Evolutionary conservation across 495 filamentous ascomycete genomes (phyloP).

Genomic region (Articulospora tetracladia): DNA sequence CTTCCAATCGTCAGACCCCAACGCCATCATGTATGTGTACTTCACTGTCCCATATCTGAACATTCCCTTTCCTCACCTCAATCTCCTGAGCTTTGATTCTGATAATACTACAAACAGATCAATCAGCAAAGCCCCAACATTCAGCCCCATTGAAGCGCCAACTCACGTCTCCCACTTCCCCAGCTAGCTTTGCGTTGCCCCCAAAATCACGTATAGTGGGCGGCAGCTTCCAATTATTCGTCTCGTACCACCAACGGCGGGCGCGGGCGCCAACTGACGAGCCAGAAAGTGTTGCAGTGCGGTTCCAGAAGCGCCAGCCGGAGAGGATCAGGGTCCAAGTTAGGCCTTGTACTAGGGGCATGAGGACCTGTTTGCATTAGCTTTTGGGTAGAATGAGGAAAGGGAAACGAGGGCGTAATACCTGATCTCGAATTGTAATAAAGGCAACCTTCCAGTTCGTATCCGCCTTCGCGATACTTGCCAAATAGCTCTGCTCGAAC

Average conservation of each 20-base stretch:
- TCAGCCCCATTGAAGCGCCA: constrained; percentile 2
- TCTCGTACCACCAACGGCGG: constrained; percentile 85
- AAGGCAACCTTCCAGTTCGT: constrained; percentile 71
- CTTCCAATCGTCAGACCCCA: not conserved
- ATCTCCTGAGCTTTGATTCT: constrained; percentile 21
- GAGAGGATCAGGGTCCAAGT: constrained; percentile 75
- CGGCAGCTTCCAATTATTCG: constrained; percentile 79
- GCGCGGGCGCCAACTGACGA: constrained; percentile 64
- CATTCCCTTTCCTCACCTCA: not conserved
- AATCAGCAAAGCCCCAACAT: constrained; percentile 20
- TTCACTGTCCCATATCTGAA: not conserved
- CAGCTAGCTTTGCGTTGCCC: constrained; percentile 16
- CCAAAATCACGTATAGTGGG: constrained; percentile 4
- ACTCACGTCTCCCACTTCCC: constrained; percentile 23
- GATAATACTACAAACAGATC: constrained; percentile 17
- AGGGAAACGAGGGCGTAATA: constrained; percentile 30
- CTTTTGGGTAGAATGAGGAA: no score
- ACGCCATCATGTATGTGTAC: not conserved
- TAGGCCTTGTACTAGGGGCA: constrained; percentile 78
- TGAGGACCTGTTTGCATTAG: constrained; percentile 55
- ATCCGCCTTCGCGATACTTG: constrained; percentile 72
- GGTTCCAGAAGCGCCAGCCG: constrained; percentile 85
- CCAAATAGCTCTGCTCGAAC: constrained; percentile 96
- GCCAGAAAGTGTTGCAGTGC: constrained; percentile 63
- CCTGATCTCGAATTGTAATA: constrained; percentile 88